Base-by-base conservation (phyloP, 371 early-diverging fungal species). In the Rhizopus arrhizus region DNA sequence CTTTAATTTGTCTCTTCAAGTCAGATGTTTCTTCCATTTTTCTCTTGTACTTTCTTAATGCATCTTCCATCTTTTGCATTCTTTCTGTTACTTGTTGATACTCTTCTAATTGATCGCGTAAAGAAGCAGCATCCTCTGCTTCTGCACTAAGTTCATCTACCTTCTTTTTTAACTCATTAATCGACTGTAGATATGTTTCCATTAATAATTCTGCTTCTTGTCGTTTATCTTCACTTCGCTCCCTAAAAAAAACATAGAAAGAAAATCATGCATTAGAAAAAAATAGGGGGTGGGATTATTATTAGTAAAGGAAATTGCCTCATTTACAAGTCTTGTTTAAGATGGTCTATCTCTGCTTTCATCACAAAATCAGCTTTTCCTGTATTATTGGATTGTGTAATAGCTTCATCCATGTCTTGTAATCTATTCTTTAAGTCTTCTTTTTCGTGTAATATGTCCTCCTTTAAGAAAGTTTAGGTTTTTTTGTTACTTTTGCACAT, bases 31-130 rank as follows among this genome's bases (percentile, higher is more conserved):
- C 96, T 58, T 96, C 96, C 15, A 93, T 81, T 54, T 92, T 90
- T 64, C 91, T 85, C 70, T 93, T 94, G 78, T 95, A 98, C 69
- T 96, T 96, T 61, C 95, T 96, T 40, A 94, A 77, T 31, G 90
- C 82, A 35, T 85, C 90, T 68, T 96, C 97, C 36, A 91, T 82
- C 73, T 91, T 93, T 69, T 89, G 89, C 58, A 95, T 83, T 59
- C 89, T 90, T 56, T 96, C 97, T 11, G 89, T 88, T 0, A 88
- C 83, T 63, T 93, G 94, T 55, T 85, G 82, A 68, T 93, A 89
- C 68, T 95, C 97, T 58, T 95, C 93, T 31, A 95, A 66, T 68
- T 96, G 88, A 64, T 96, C 95, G 54, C 68, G 85, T 56, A 96
- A 71, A 9, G 82, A 76, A 11, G 77, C 73, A 0, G 84, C 86